Evolutionary conservation across 306 rosid genomes (phyloP).

Genomic region (Cucurbita moschata): DNA sequence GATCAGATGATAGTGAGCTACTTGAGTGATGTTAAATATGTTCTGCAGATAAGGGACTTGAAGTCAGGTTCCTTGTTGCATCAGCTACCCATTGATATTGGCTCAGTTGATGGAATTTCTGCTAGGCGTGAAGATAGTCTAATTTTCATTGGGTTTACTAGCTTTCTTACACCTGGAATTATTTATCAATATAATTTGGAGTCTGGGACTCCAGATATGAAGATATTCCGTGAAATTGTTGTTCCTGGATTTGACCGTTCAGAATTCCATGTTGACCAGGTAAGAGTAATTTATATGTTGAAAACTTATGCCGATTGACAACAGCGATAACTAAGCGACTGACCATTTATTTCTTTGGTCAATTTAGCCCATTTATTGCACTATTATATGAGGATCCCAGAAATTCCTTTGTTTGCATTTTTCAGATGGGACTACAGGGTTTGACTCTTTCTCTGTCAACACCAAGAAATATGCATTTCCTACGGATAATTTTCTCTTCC

Average conservation of each 20-base stretch:
- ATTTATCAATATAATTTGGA: slow-evolving; percentile 67
- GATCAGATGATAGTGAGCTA: slow-evolving; percentile 63
- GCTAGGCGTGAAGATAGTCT: slow-evolving; percentile 56
- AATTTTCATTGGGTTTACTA: slow-evolving; percentile 57
- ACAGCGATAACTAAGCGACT: too few species aligned
- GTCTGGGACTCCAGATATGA: slow-evolving; percentile 43
- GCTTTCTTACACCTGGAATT: slow-evolving; percentile 78
- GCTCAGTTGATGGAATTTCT: slow-evolving; percentile 59
- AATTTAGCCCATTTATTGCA: not conserved
- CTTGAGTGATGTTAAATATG: slow-evolving; percentile 83
- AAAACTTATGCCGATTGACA: not conserved
- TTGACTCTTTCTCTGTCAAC: not conserved
- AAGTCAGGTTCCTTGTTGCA: slow-evolving; percentile 67
- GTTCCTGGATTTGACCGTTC: slow-evolving; percentile 75
- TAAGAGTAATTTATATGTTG: slow-evolving; percentile 3
- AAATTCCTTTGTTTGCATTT: not conserved
- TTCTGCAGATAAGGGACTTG: slow-evolving; percentile 73
- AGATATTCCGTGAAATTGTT: slow-evolving; percentile 66
- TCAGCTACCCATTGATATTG: slow-evolving; percentile 78
- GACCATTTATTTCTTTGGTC: not conserved
- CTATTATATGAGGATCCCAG: not conserved
- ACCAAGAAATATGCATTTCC: not conserved
- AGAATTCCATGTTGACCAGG: slow-evolving; percentile 65
- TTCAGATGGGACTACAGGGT: not conserved
- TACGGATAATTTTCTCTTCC: not conserved